These are phyloP conservation scores for Botryosphaeria dothidea DNA, from an alignment of 2,329 filamentous ascomycete genomes.

Conservation along the genomic window DNA sequence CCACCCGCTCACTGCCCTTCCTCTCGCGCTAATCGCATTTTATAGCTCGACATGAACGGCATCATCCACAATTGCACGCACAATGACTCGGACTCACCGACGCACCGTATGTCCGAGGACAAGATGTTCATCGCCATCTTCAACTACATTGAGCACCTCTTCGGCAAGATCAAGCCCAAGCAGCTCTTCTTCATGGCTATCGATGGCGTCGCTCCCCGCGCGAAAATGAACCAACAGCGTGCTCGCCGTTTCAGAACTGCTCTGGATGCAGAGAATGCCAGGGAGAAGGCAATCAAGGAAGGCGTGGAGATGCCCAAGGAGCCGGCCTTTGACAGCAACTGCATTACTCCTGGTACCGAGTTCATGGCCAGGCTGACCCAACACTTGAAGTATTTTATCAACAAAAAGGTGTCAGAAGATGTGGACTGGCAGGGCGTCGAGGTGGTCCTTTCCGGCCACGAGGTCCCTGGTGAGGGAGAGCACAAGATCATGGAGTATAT, in stretches of 20 bases:
- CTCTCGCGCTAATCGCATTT: neutral
- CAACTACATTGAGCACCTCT: conserved; percentile 99
- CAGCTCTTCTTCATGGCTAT: conserved; percentile 99
- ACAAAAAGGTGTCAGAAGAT: conserved; percentile 97
- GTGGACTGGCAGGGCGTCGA: conserved; percentile 97
- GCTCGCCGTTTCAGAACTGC: conserved; percentile 93
- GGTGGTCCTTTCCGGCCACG: conserved; percentile 93
- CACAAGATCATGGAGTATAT: conserved; percentile 99
- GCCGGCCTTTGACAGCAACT: conserved; percentile 97
- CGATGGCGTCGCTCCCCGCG: conserved; percentile 93
- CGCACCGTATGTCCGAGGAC: conserved; percentile 91
- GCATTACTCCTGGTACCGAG: conserved; percentile 94
- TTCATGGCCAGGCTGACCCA: conserved; percentile 97
- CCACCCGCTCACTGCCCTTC: neutral
- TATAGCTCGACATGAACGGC: conserved; percentile 92
- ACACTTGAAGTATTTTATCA: conserved; percentile 97
- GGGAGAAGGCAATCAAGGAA: conserved; percentile 87
- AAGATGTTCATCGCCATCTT: conserved; percentile 99
- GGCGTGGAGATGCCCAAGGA: conserved; percentile 94
- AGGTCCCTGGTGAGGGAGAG: conserved; percentile 96
- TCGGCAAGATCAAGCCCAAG: conserved; percentile 98
- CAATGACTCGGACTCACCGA: conserved; percentile 89
- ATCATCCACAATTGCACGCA: conserved; percentile 99
- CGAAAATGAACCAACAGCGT: conserved; percentile 99
- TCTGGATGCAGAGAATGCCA: conserved; percentile 82